Evolutionary conservation across 306 rosid genomes (phyloP), one percentile per base, ranked within the genome.

Genomic region (Trifolium repens): DNA sequence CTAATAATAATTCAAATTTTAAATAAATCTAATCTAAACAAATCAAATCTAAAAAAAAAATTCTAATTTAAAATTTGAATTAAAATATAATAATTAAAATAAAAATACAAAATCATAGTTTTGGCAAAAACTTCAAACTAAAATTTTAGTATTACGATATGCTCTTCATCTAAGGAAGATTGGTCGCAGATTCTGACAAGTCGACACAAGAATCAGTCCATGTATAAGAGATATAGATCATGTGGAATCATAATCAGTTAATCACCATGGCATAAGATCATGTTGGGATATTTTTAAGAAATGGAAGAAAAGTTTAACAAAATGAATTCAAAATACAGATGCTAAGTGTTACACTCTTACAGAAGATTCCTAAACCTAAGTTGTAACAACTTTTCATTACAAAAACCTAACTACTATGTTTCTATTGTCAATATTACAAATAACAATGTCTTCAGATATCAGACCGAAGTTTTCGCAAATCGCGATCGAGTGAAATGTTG

Each of bases 391-490:
- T 15, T 53, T 30, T 14, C 46, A 34, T 53, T 37, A 35, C 19
- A 13, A 35, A 27, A 37, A 71, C 22, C 65, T 37, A 71, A 71
- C 67, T 27, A 57, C 6, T 54, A 57, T 57, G 42, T 13, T 72
- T 27, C 68, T 8, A 72, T 19, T 14, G n/a, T 35, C 57, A 26
- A 71, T 35, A 37, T 19, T 53, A 39, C 75, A 72, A 72, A 72
- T 72, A 73, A 58, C 19, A 32, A 32, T 39, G 42, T 39, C 42
- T 39, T 39, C 42, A 8, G 9, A 39, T 39, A 39, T 39, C 42
- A 39, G 42, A 39, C 9, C 2, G 8, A 39, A 39, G 42, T 39
- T 8, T 39, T 7, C 8, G 8, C 4, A 4, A 37, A 37, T 37
- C 40, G 0, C 5, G 10, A 39, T 39, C 0, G 35, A 35, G 62